Evolutionary conservation across 73 alveolate genomes (phyloP).

Genomic region (Loxodes magnus): DNA sequence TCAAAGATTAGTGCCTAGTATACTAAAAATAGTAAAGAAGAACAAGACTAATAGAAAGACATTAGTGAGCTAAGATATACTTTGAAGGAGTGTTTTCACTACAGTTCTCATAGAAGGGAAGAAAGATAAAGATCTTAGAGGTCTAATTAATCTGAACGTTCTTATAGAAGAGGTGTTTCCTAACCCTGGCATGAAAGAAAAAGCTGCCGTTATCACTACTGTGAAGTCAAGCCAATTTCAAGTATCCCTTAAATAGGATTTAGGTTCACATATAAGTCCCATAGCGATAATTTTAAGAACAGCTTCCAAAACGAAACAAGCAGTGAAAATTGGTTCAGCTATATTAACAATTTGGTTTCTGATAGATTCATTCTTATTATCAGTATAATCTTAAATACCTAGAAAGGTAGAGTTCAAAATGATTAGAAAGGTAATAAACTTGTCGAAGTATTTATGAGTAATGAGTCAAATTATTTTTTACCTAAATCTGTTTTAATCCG

Average conservation of each 20-base stretch:
- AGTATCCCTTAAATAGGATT: too few relatives aligned
- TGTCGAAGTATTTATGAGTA: slow-evolving; percentile 11
- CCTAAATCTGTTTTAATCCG: neutral
- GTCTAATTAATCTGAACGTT: too few relatives aligned
- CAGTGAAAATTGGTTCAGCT: slow-evolving; percentile 15
- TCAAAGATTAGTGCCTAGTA: too few relatives aligned
- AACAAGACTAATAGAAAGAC: too few relatives aligned
- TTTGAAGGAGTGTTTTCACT: too few relatives aligned
- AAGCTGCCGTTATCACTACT: neutral
- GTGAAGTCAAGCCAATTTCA: too few relatives aligned
- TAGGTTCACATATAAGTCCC: slow-evolving; percentile 11
- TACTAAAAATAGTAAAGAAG: too few relatives aligned
- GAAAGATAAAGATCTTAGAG: too few relatives aligned
- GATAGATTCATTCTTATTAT: neutral
- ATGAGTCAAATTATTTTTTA: neutral
- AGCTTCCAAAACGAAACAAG: slow-evolving; percentile 5
- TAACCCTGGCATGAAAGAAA: neutral
- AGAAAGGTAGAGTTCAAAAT: slow-evolving; percentile 17
- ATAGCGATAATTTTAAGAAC: slow-evolving; percentile 6
- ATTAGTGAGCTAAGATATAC: too few relatives aligned
- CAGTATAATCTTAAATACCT: slow-evolving; percentile 19
- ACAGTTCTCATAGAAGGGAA: too few relatives aligned
- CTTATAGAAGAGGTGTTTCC: too few relatives aligned
- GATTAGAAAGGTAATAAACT: slow-evolving; percentile 6
- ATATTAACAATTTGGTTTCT: slow-evolving; percentile 6